phyloP scores from a whole-genome alignment of 2,329 filamentous ascomycete species.

The Arthrobotrys entomopaga region DNA sequence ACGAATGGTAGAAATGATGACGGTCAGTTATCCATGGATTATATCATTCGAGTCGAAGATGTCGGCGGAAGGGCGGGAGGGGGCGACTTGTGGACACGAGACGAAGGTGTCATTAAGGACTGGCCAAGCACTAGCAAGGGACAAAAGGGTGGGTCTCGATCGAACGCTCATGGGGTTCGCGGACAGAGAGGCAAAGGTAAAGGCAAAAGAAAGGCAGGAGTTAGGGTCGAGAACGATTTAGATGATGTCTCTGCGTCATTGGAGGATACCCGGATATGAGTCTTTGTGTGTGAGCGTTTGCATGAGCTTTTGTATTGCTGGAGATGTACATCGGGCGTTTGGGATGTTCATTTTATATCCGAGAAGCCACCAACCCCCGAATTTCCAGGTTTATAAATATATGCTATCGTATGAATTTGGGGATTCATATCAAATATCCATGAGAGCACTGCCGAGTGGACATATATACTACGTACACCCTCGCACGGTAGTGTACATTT shows the following conservation, averaged over 20 bases:
- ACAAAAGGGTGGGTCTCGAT: slow-evolving; percentile 63
- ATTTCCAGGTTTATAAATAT: too few relatives aligned
- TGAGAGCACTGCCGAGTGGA: too few relatives aligned
- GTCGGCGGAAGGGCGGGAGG: slow-evolving; percentile 66
- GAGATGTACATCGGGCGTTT: neutral
- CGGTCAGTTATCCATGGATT: slow-evolving; percentile 73
- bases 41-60: slow-evolving; percentile 76
- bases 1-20: slow-evolving; percentile 69
- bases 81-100: slow-evolving; percentile 75
- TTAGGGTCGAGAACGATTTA: slow-evolving; percentile 14
- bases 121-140: slow-evolving; percentile 70
- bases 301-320: neutral
- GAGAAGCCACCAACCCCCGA: too few relatives aligned
- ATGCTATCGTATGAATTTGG: too few relatives aligned
- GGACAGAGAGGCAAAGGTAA: slow-evolving; percentile 59
- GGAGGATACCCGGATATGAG: slow-evolving; percentile 29
- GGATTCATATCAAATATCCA: too few relatives aligned
- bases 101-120: slow-evolving; percentile 74
- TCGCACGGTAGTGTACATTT: too few relatives aligned
- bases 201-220: slow-evolving; percentile 12
- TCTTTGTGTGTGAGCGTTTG: slow-evolving; percentile 5
- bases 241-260: slow-evolving; percentile 25
- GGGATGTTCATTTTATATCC: neutral
- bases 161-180: slow-evolving; percentile 63
- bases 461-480: too few relatives aligned